Base-by-base conservation (phyloP, 768 basidiomycete genomes). In the Zangia roseola region DNA sequence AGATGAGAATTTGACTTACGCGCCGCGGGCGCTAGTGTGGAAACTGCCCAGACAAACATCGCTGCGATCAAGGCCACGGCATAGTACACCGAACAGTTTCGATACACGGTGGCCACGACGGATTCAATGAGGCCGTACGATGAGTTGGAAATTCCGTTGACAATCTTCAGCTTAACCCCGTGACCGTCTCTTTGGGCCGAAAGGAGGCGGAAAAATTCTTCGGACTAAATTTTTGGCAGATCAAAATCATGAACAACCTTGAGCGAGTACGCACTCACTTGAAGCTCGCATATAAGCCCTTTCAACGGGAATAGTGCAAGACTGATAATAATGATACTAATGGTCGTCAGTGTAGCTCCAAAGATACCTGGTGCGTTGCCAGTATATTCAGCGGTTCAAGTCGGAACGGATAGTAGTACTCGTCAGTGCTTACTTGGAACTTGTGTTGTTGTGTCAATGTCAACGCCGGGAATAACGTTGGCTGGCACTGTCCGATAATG, bases 141-240 rank as follows among this genome's bases (percentile, higher is more conserved):
- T 12, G 42, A 16, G 34, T 37, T 53, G 20, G 56, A 57, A 46
- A 57, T 57, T 14, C 41, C 56, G 25, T 57, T 58, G 42, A 58
- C 20, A 2, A 31, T 10, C n/a, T 13, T 35, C 23, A 58, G 25
- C 5, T 46, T n/a, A n/a, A 53, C 35, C 10, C 56, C 47, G 1
- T 12, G 25, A 34, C n/a, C 26, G n/a, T 49, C 26, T 34, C 5
- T 49, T 26, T n/a, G 35, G 19, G 26, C 16, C 16, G 34, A 43
- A 23, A 57, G 56, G 8, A 57, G 50, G n/a, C 56, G 55, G 28
- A 57, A 57, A 41, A 53, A 57, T 41, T 57, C 56, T 41, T 57
- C 56, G 8, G 55, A 53, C 56, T 57, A 41, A 16, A 41, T 16
- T 2, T n/a, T n/a, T n/a, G n/a, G n/a, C n/a, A n/a, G 9, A 28